Conservation (phyloP, 2,329 filamentous ascomycete genomes). For the Diaporthe sp. region DNA sequence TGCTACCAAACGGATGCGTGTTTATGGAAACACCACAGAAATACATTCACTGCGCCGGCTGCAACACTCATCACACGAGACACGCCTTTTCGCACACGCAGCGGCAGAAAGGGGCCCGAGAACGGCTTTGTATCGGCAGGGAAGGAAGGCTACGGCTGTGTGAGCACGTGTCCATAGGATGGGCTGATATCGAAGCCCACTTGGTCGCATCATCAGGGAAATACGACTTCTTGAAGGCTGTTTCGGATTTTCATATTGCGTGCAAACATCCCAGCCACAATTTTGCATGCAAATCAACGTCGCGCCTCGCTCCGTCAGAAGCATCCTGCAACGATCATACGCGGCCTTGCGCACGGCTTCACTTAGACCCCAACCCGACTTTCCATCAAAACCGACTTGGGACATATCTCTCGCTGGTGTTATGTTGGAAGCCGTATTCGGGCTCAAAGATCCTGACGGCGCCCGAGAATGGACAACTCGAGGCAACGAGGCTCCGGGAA, state of each 20-base stretch:
- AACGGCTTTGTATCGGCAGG: background rate
- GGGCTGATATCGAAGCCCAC: constrained; percentile 12
- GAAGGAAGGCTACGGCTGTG: background rate
- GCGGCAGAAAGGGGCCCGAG: background rate
- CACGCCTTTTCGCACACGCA: background rate
- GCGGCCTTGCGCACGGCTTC: constrained; percentile 3
- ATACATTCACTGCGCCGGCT: background rate
- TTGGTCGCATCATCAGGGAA: background rate
- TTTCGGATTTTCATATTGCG: background rate
- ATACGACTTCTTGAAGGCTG: background rate
- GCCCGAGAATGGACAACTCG: background rate
- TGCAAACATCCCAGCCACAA: constrained; percentile 5
- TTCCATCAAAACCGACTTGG: background rate
- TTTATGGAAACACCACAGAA: background rate
- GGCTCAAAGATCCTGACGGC: background rate
- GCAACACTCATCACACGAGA: background rate
- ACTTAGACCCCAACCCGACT: background rate
- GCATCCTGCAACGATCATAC: constrained; percentile 8
- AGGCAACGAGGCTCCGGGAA: background rate
- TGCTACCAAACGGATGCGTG: background rate
- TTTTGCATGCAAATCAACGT: constrained; percentile 1
- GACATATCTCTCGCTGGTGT: background rate
- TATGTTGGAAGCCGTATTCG: constrained; percentile 3
- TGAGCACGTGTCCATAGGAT: background rate
- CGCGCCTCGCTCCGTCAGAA: background rate